Evolutionary conservation across 139 green algal species (phyloP).

Genomic region (Chlamydomonas urium): DNA sequence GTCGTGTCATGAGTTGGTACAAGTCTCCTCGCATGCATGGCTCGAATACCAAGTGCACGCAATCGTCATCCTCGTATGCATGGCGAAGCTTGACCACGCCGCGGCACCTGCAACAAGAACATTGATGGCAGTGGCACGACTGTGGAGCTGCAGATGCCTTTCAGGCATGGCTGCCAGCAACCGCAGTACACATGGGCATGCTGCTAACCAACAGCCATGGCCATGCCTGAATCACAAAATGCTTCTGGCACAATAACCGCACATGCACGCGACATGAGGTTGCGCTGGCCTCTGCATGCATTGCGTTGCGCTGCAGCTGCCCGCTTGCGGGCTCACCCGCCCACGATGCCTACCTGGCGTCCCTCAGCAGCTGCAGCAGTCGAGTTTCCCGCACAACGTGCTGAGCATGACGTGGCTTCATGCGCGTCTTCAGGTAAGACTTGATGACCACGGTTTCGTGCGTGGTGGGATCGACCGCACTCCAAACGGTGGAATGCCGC

Average conservation of each 20-base stretch:
- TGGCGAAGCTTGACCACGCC: constrained; percentile 29
- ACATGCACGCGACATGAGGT: too few relatives aligned
- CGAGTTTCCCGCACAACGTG: constrained; percentile 27
- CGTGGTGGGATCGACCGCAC: neutral
- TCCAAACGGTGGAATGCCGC: constrained; percentile 11
- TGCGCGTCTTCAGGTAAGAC: neutral
- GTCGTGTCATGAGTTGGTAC: constrained; percentile 31
- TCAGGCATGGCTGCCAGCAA: too few relatives aligned
- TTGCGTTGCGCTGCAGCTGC: neutral
- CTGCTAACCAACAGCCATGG: neutral
- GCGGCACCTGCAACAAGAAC: constrained; percentile 19
- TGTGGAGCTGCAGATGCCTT: too few relatives aligned
- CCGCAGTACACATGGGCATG: too few relatives aligned
- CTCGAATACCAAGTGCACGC: constrained; percentile 41
- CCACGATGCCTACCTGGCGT: constrained; percentile 12
- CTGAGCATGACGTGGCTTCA: constrained; percentile 22
- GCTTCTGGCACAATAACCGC: too few relatives aligned
- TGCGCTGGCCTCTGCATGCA: too few relatives aligned
- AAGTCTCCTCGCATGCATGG: constrained; percentile 39
- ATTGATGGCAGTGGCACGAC: neutral
- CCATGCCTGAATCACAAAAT: neutral
- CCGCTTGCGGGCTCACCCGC: neutral
- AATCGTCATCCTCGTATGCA: constrained; percentile 41
- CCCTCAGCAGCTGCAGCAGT: constrained; percentile 18
- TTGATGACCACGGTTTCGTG: constrained; percentile 8